These are phyloP conservation scores for Helenozyma baotianmanensis DNA, from an alignment of 805 yeast species.

Conservation along the genomic window DNA sequence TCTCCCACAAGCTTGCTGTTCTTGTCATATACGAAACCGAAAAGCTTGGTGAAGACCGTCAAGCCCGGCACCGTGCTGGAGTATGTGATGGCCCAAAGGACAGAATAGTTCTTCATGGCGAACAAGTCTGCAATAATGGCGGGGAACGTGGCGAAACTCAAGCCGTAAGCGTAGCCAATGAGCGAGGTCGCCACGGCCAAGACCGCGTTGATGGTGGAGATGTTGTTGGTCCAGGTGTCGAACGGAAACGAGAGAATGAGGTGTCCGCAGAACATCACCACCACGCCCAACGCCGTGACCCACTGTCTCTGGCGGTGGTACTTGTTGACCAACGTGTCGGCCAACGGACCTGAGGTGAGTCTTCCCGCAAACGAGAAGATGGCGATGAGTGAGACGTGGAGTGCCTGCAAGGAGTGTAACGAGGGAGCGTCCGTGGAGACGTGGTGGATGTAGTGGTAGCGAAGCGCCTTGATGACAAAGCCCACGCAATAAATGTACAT, in stretches of 20 bases:
- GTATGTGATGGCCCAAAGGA: constrained; percentile 32
- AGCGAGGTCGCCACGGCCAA: constrained; percentile 22
- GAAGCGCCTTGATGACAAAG: constrained; percentile 26
- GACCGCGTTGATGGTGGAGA: constrained; percentile 14
- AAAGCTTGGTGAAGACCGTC: constrained; percentile 27
- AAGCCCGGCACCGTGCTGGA: constrained; percentile 30
- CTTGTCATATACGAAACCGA: constrained; percentile 26
- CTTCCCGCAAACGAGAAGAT: constrained; percentile 29
- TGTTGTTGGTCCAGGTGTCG: constrained; percentile 6
- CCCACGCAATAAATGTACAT: constrained; percentile 36
- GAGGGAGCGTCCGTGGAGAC: constrained; percentile 4
- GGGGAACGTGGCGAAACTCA: constrained; percentile 30
- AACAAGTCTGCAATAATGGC: constrained; percentile 31
- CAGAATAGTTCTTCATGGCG: constrained; percentile 28
- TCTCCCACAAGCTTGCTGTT: constrained; percentile 19
- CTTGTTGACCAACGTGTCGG: constrained; percentile 24
- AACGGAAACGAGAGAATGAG: constrained; percentile 14
- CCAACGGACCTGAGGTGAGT: constrained; percentile 27
- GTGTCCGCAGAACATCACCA: constrained; percentile 28
- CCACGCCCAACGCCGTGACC: constrained; percentile 26
- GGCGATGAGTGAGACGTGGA: constrained; percentile 32
- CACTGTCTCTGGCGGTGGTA: constrained; percentile 27
- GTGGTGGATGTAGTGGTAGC: constrained; percentile 4
- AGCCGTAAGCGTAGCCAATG: constrained; percentile 34
- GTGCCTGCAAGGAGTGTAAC: constrained; percentile 24